Conservation (phyloP, 805 yeast species). For the Saccharomycopsis lassenensis region DNA sequence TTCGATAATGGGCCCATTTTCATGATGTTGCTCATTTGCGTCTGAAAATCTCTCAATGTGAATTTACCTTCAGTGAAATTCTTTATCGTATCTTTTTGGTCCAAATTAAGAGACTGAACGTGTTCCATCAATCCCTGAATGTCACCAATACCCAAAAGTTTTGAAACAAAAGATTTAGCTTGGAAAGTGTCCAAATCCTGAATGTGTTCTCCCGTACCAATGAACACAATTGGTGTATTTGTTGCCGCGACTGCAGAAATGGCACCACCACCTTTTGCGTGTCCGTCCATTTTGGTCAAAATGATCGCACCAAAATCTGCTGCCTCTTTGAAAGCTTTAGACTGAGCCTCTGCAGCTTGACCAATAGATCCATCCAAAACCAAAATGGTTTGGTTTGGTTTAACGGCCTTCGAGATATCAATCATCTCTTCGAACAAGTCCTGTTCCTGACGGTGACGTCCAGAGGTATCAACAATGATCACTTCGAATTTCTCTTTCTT, state of each 20-base stretch:
- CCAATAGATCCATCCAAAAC: slow-evolving; percentile 96
- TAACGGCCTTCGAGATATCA: slow-evolving; percentile 77
- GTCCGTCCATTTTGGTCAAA: slow-evolving; percentile 95
- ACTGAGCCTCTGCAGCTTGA: slow-evolving; percentile 95
- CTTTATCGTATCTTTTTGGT: slow-evolving; percentile 83
- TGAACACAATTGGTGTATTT: slow-evolving; percentile 85
- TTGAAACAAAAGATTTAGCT: slow-evolving; percentile 83
- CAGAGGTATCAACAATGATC: slow-evolving; percentile 94
- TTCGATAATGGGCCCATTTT: slow-evolving; percentile 96
- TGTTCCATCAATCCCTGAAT: slow-evolving; percentile 90
- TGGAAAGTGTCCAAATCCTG: slow-evolving; percentile 87
- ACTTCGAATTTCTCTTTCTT: slow-evolving; percentile 85
- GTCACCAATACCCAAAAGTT: slow-evolving; percentile 90
- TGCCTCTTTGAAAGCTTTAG: slow-evolving; percentile 86
- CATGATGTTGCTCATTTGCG: slow-evolving; percentile 89
- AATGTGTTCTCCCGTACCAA: slow-evolving; percentile 97
- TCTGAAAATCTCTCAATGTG: slow-evolving; percentile 81
- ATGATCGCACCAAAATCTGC: slow-evolving; percentile 92
- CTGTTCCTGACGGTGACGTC: slow-evolving; percentile 93
- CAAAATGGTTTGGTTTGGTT: slow-evolving; percentile 95
- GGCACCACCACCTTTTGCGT: slow-evolving; percentile 99
- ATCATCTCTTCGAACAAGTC: slow-evolving; percentile 90
- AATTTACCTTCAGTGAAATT: slow-evolving; percentile 92
- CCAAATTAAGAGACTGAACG: slow-evolving; percentile 76
- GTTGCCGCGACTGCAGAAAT: slow-evolving; percentile 98